phyloP scores from a whole-genome alignment of 352 stramenopile genomes.

The Phytophthora cactorum region DNA sequence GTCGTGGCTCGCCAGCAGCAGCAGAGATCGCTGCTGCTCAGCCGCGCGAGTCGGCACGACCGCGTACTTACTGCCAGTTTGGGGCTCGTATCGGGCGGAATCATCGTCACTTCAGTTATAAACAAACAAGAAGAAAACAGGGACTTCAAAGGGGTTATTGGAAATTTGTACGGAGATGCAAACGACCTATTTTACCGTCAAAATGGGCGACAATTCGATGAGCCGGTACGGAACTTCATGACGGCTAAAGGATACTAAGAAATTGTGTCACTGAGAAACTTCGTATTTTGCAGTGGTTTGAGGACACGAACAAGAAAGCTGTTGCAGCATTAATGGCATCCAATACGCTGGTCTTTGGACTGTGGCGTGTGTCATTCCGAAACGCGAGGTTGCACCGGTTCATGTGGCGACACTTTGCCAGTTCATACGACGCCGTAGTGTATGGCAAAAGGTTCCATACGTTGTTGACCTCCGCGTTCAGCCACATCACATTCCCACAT shows the following conservation, averaged over 20 bases:
- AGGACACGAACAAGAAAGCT: constrained; percentile 71
- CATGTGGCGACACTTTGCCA: constrained; percentile 88
- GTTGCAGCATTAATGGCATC: constrained; percentile 65
- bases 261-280: neutral
- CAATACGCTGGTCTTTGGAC: constrained; percentile 74
- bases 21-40: constrained; percentile 20
- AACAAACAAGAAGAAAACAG: constrained; percentile 13
- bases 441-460: constrained; percentile 74
- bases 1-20: constrained; percentile 23
- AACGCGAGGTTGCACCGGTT: constrained; percentile 57
- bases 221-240: constrained; percentile 26
- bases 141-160: constrained; percentile 16
- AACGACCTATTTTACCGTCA: constrained; percentile 34
- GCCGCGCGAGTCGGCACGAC: constrained; percentile 38
- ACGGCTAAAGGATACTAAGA: neutral
- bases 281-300: constrained; percentile 40
- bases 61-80: constrained; percentile 57
- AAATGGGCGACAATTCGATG: constrained; percentile 28
- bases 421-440: constrained; percentile 78
- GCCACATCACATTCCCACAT: constrained; percentile 82
- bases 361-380: constrained; percentile 74
- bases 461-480: constrained; percentile 82
- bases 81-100: constrained; percentile 52
- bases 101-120: constrained; percentile 45
- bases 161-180: constrained; percentile 37